Conservation (phyloP, 257 asterid species). For the Solanum gracilifrons region DNA sequence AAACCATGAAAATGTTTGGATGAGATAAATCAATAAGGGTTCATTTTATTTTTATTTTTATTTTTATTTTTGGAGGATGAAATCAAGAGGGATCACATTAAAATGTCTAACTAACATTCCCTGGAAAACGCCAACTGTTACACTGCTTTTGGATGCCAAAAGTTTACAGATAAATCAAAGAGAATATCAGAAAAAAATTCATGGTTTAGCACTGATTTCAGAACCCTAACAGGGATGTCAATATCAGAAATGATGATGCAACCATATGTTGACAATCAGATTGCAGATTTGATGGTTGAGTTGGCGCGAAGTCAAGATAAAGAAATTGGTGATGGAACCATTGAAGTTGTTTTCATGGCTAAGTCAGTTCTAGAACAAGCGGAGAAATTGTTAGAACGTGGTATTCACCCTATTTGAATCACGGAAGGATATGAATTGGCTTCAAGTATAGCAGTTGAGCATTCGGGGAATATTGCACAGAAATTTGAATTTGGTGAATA, state of each 20-base stretch:
- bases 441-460: neutral
- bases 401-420: neutral
- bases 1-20: neutral
- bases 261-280: neutral
- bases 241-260: neutral
- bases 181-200: neutral
- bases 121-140: neutral
- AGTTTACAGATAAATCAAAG: neutral
- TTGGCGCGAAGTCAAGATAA: neutral
- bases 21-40: neutral
- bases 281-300: neutral
- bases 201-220: neutral
- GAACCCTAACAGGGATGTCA: neutral
- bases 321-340: neutral
- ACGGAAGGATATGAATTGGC: neutral
- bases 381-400: too few species aligned
- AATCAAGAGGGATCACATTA: neutral
- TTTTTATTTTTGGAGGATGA: neutral
- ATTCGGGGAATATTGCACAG: neutral
- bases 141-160: neutral
- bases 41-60: neutral
- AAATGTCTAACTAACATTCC: neutral
- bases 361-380: neutral
- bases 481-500: neutral
- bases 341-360: neutral